These are phyloP conservation scores for Oryza glumipatula DNA, from an alignment of 176 grass and related monocot genomes.

Conservation along the genomic window DNA sequence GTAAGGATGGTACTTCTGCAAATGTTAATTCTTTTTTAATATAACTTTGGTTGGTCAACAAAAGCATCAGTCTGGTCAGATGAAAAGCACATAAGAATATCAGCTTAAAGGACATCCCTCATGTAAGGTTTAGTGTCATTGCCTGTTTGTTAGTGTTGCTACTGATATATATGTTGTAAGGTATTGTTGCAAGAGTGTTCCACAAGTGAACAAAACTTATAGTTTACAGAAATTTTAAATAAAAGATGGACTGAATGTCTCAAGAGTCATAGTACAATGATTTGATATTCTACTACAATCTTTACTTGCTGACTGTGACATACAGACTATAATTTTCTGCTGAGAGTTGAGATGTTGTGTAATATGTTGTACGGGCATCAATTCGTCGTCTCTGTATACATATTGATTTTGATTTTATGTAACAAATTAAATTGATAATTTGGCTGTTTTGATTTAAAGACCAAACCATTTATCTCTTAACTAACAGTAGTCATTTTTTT, in stretches of 20 bases:
- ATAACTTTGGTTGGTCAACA: conserved; percentile 12
- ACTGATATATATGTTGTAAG: background rate
- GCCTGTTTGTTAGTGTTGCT: background rate
- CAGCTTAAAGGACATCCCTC: background rate
- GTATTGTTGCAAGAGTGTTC: background rate
- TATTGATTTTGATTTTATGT: background rate
- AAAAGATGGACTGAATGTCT: background rate
- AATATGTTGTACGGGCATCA: background rate
- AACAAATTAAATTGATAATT: background rate
- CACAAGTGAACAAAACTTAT: background rate
- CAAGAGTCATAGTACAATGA: background rate
- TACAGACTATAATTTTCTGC: background rate
- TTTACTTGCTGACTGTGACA: background rate
- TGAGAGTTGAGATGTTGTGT: conserved; percentile 14
- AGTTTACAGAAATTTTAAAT: background rate
- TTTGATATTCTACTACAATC: background rate
- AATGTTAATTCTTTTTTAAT: background rate
- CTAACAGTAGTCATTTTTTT: conserved; percentile 9
- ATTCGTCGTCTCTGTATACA: background rate
- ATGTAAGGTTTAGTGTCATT: background rate
- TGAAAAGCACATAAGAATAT: background rate
- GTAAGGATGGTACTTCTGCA: conserved; percentile 40
- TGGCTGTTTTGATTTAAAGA: background rate
- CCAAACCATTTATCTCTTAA: background rate
- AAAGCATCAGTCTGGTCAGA: background rate